These are phyloP conservation scores for Fusarium bulbicola DNA, from an alignment of 2,329 filamentous ascomycete species.

Conservation along the genomic window DNA sequence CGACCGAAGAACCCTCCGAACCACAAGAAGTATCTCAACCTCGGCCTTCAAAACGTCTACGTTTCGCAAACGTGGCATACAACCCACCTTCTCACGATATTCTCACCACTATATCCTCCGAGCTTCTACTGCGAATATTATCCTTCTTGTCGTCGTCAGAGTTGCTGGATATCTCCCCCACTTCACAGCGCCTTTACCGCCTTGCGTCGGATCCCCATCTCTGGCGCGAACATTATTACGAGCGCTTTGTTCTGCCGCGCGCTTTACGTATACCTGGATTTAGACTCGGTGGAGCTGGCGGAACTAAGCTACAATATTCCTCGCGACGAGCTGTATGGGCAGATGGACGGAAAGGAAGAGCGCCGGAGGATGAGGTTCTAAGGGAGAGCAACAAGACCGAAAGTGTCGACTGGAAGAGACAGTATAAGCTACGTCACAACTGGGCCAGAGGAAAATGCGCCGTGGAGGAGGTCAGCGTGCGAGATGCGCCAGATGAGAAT, in stretches of 20 bases:
- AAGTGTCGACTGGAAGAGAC: constrained; percentile 82
- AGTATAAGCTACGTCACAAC: constrained; percentile 90
- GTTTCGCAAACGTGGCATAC: constrained; percentile 15
- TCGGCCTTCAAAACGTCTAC: constrained; percentile 37
- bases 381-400: constrained; percentile 4
- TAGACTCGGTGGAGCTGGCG: constrained; percentile 45
- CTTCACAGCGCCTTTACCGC: constrained; percentile 79
- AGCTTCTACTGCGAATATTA: constrained; percentile 85
- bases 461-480: constrained; percentile 78
- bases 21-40: background rate
- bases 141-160: constrained; percentile 76
- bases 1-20: constrained; percentile 8
- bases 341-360: constrained; percentile 54
- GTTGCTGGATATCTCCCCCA: constrained; percentile 68
- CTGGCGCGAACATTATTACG: constrained; percentile 91
- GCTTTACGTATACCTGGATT: constrained; percentile 79
- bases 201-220: constrained; percentile 85
- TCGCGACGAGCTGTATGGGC: constrained; percentile 56
- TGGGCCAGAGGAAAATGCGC: constrained; percentile 86
- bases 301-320: constrained; percentile 55
- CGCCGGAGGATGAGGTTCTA: constrained; percentile 49
- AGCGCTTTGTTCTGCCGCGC: constrained; percentile 84
- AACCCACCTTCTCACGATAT: constrained; percentile 57
- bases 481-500: constrained; percentile 46
- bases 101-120: constrained; percentile 82